These are phyloP conservation scores for Rubroboletus satanas DNA, from an alignment of 768 basidiomycete genomes.

Conservation along the genomic window DNA sequence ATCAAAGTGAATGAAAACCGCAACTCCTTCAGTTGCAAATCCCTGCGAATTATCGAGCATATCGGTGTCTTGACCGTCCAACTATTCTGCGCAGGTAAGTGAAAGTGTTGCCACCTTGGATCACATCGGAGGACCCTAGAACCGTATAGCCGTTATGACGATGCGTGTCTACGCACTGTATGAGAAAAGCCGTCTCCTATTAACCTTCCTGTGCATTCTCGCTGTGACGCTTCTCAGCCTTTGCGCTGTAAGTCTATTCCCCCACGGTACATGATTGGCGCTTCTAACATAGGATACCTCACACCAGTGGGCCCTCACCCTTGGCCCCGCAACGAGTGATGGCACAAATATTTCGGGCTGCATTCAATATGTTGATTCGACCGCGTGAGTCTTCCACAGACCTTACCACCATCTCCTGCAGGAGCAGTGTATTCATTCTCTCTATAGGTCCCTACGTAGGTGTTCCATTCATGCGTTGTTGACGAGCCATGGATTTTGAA, in stretches of 20 bases:
- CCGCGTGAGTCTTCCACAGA: constrained; percentile 2
- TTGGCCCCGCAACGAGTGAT: not conserved
- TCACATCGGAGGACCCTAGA: not conserved
- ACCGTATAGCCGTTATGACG: constrained; percentile 12
- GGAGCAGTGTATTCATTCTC: not conserved
- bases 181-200: constrained; percentile 2
- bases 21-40: not conserved
- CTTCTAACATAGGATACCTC: not conserved
- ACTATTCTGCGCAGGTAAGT: constrained; percentile 8
- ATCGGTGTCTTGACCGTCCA: constrained; percentile 7
- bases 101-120: not conserved
- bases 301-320: constrained; percentile 12
- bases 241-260: constrained; percentile 4
- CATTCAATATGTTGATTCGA: not conserved
- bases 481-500: not conserved
- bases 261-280: too few relatives aligned
- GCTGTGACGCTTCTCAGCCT: not conserved
- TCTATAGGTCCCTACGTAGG: constrained; percentile 12
- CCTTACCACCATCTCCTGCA: not conserved
- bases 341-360: not conserved
- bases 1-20: not conserved
- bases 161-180: constrained; percentile 23
- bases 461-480: not conserved
- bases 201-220: not conserved
- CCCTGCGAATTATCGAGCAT: not conserved